Evolutionary conservation across 2,329 filamentous ascomycete species (phyloP).

Genomic region (Aureobasidium sp.): DNA sequence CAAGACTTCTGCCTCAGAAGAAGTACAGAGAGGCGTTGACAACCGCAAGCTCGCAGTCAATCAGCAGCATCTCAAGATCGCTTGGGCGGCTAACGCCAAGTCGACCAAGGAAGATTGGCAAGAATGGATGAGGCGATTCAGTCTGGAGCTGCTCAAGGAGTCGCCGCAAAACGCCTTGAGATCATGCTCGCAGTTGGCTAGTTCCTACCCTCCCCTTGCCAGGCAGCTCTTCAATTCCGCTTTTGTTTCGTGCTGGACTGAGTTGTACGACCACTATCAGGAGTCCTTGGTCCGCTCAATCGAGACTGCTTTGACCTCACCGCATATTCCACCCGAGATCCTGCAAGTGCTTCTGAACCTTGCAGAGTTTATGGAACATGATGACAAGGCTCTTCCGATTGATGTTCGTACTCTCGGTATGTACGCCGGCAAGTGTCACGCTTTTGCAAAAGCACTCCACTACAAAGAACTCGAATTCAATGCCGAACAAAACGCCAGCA

Average conservation of each 20-base stretch:
- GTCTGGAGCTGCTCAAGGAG: slow-evolving; percentile 86
- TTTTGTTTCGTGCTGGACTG: slow-evolving; percentile 98
- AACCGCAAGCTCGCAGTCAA: slow-evolving; percentile 96
- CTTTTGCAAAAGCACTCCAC: slow-evolving; percentile 93
- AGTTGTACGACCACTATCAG: slow-evolving; percentile 92
- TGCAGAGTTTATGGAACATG: slow-evolving; percentile 99
- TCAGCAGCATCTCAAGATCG: slow-evolving; percentile 89
- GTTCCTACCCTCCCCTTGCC: slow-evolving; percentile 82
- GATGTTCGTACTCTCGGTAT: slow-evolving; percentile 91
- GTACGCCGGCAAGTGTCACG: slow-evolving; percentile 93
- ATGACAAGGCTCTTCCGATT: slow-evolving; percentile 95
- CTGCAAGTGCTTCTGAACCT: slow-evolving; percentile 89
- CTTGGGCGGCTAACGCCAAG: slow-evolving; percentile 94
- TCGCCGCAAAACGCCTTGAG: slow-evolving; percentile 92
- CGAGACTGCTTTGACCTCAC: slow-evolving; percentile 87
- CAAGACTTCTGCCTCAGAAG: slow-evolving; percentile 53
- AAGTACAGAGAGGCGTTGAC: slow-evolving; percentile 76
- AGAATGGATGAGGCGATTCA: slow-evolving; percentile 96
- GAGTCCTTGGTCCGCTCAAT: slow-evolving; percentile 94
- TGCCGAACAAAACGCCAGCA: slow-evolving; percentile 90
- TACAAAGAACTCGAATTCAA: slow-evolving; percentile 99
- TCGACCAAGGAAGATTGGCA: slow-evolving; percentile 99
- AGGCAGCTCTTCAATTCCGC: slow-evolving; percentile 96
- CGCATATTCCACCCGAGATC: slow-evolving; percentile 92
- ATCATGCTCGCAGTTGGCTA: slow-evolving; percentile 84